Evolutionary conservation across 805 yeast genomes (phyloP).

Genomic region (Candida oleophila): DNA sequence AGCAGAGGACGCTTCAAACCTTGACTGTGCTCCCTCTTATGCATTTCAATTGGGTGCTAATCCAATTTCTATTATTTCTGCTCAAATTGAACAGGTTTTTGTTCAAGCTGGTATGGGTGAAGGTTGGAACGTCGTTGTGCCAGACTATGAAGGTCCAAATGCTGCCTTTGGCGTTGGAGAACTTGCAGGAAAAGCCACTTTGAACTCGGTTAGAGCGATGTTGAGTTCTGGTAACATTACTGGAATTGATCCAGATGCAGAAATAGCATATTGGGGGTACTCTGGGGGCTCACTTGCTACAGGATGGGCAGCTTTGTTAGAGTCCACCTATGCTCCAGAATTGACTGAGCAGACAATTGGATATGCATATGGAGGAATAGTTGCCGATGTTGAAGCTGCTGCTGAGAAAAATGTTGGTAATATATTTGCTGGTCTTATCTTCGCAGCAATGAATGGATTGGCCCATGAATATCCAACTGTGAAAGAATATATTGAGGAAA

Average conservation of each 20-base stretch:
- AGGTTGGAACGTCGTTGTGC: conserved; percentile 21
- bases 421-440: conserved; percentile 21
- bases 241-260: conserved; percentile 18
- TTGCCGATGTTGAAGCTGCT: conserved; percentile 20
- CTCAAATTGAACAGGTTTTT: conserved; percentile 16
- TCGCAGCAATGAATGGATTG: conserved; percentile 24
- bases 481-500: conserved; percentile 2
- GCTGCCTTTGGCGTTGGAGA: conserved; percentile 23
- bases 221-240: conserved; percentile 15
- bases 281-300: conserved; percentile 32
- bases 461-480: conserved; percentile 24
- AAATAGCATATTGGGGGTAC: conserved; percentile 26
- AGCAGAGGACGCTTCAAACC: conserved; percentile 18
- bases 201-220: conserved; percentile 25
- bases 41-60: conserved; percentile 15
- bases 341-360: conserved; percentile 15
- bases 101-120: conserved; percentile 15
- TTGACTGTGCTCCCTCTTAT: conserved; percentile 22
- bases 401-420: conserved; percentile 19
- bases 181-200: conserved; percentile 21
- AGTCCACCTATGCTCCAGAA: conserved; percentile 31
- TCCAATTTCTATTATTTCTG: conserved; percentile 9
- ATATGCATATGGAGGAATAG: conserved; percentile 29
- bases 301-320: conserved; percentile 27
- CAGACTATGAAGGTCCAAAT: conserved; percentile 29